phyloP scores from a whole-genome alignment of 2,329 filamentous ascomycete species.

The Nothomitra cinnamomea region DNA sequence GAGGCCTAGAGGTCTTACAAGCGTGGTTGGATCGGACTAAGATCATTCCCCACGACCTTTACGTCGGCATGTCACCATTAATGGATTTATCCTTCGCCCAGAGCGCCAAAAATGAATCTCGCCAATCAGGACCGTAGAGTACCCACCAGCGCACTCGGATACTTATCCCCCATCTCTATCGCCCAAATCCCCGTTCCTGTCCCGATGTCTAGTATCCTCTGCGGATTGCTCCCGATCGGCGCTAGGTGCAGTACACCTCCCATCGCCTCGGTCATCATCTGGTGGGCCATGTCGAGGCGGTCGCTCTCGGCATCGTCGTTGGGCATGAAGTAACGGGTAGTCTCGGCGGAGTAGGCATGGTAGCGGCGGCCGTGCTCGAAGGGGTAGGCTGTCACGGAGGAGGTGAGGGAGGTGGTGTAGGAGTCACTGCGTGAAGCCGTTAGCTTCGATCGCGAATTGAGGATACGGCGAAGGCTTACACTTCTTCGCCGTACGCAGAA shows the following conservation, averaged over 20 bases:
- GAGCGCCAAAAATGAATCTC: too few relatives aligned
- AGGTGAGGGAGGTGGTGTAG: conserved; percentile 17
- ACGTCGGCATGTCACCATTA: too few relatives aligned
- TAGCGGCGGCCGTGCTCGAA: conserved; percentile 42
- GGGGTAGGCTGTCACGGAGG: conserved; percentile 32
- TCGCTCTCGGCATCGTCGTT: conserved; percentile 35
- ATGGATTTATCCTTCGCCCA: too few relatives aligned
- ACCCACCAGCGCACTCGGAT: background rate
- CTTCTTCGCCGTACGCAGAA: background rate
- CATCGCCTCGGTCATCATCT: conserved; percentile 19
- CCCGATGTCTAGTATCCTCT: conserved; percentile 6
- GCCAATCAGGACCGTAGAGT: too few relatives aligned
- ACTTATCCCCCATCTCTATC: conserved; percentile 2
- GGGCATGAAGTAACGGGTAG: conserved; percentile 42
- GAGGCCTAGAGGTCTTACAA: background rate
- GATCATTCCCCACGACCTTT: conserved; percentile 2
- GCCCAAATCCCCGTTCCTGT: conserved; percentile 3
- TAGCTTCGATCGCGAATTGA: background rate
- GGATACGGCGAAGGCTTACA: background rate
- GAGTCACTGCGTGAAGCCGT: conserved; percentile 18
- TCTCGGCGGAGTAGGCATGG: conserved; percentile 28
- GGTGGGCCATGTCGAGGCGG: conserved; percentile 39
- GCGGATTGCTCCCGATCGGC: background rate
- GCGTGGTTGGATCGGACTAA: background rate
- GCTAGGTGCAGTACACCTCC: conserved; percentile 3